phyloP scores from a whole-genome alignment of 805 yeast species.

The Millerozyma acaciae region DNA sequence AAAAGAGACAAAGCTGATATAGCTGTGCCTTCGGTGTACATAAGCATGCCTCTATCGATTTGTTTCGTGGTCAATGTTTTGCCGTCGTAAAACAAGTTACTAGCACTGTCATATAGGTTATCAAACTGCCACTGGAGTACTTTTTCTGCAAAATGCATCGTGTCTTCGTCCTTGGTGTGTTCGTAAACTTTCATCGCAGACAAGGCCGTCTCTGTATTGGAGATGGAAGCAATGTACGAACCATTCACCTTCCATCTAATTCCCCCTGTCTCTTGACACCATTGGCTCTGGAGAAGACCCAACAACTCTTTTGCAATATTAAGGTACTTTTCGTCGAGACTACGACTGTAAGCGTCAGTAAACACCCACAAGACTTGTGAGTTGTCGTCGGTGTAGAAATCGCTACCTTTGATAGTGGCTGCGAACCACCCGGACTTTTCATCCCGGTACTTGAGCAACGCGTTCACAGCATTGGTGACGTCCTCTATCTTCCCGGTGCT shows the following conservation, averaged over 20 bases:
- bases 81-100: conserved; percentile 19
- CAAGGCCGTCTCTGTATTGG: conserved; percentile 17
- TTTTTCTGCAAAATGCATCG: conserved; percentile 14
- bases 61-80: conserved; percentile 9
- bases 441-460: conserved; percentile 5
- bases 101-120: conserved; percentile 12
- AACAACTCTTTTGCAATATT: conserved; percentile 10
- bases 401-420: conserved; percentile 12
- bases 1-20: conserved; percentile 18
- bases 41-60: conserved; percentile 13
- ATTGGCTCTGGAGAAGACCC: conserved; percentile 10
- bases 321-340: conserved; percentile 10
- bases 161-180: conserved; percentile 8
- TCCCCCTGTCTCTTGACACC: conserved; percentile 15
- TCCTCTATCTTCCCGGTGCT: neutral
- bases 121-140: conserved; percentile 12
- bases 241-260: conserved; percentile 14
- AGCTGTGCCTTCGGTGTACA: conserved; percentile 17
- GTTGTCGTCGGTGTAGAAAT: conserved; percentile 19
- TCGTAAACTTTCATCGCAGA: conserved; percentile 14
- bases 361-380: conserved; percentile 18
- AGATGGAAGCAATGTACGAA: conserved; percentile 17
- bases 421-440: conserved; percentile 16
- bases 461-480: conserved; percentile 6
- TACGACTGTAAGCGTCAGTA: conserved; percentile 12